A percentile compares a stretch with the other conserved stretches of the same genome.
Conservation (phyloP, 2,329 filamentous ascomycete genomes). For the Orbilia ellipsospora region DNA sequence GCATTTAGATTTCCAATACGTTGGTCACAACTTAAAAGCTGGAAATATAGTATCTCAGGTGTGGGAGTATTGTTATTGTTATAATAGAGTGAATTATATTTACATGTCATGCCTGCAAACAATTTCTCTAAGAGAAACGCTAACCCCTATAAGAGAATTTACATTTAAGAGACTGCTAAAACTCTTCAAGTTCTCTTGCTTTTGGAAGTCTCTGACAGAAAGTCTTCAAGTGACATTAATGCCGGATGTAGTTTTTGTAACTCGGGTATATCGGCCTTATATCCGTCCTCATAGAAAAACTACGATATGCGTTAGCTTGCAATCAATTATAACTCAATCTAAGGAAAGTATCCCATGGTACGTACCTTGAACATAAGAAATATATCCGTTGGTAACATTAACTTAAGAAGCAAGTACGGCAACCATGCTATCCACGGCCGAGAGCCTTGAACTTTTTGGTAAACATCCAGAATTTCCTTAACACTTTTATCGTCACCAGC, state of each 20-base stretch:
- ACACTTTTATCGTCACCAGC: conserved; percentile 64
- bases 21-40: no score
- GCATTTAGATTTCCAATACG: no score
- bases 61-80: no score
- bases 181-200: conserved; percentile 3
- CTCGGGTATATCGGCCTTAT: conserved; percentile 62
- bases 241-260: conserved; percentile 60
- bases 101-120: no score
- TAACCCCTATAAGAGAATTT: no score
- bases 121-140: no score
- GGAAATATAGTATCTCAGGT: no score
- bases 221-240: conserved; percentile 62
- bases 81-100: no score
- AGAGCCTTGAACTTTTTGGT: conserved; percentile 57
- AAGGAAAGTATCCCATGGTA: neutral
- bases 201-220: conserved; percentile 61
- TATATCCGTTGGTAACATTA: conserved; percentile 60
- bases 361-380: conserved; percentile 46
- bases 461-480: conserved; percentile 60
- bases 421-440: conserved; percentile 44
- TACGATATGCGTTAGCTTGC: neutral
- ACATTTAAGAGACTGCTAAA: neutral
- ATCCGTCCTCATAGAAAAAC: conserved; percentile 63
- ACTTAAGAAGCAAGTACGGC: conserved; percentile 23
- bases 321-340: neutral